Base-by-base conservation (phyloP, 139 green algal species). In the Micromonas commoda region DNA sequence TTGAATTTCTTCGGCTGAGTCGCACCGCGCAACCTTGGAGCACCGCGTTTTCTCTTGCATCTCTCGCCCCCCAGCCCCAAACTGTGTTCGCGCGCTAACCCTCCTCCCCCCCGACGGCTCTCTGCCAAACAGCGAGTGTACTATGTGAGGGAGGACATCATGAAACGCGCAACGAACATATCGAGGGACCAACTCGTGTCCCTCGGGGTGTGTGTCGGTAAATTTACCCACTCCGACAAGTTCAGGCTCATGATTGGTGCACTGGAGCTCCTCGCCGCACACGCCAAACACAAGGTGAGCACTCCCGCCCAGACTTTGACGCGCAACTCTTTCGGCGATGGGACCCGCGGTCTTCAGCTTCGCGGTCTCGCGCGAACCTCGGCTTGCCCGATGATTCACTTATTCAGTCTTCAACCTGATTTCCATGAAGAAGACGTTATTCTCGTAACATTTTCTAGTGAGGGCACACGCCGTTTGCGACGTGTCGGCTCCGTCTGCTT, bases 151-250 rank as follows among this genome's bases (percentile, higher is more conserved):
- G 96, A 99, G 83, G 85, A 81, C 4, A 64, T 98, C 2, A 95
- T 97, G 90, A 90, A 73, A 37, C 6, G 77, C 24, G 83, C 83
- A 24, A 81, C 68, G 9, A 82, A 73, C 90, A 66, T 98, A 21
- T 84, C 88, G 0, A 68, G 92, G 6, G 94, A 98, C 51, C 92
- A 98, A 71, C 88, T 99, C 29, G 87, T 94, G 2, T 81, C 88
- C 0, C 69, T 99, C 26, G 95, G 95, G n/a, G 92, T 85, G 1
- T 94, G 89, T 70, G 90, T 99, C 1, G 95, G 95, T 35, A 98
- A 97, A 82, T 91, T 99, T 23, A 99, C 95, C 13, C 93, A 99
- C 86, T 90, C 81, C 13, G 91, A 91, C 37, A 98, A 98, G 77
- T 99, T 99, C 78, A 81, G 89, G 1, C 80, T 99, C 0, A 97